Percentiles rank a stretch among this genome's conserved stretches.
phyloP scores from a whole-genome alignment of 2,329 filamentous ascomycete species.

The Penicillium sp. region DNA sequence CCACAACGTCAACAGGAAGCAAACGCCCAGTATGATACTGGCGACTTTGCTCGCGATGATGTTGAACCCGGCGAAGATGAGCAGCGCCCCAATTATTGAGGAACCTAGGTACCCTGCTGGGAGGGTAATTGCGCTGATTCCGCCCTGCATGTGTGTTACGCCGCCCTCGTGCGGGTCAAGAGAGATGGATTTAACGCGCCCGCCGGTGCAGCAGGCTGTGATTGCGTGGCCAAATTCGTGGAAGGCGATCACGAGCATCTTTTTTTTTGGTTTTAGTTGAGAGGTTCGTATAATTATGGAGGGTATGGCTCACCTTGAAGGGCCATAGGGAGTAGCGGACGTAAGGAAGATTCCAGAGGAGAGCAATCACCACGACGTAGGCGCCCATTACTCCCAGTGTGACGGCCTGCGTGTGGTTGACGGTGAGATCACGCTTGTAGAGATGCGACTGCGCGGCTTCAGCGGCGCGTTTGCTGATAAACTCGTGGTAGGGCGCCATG shows the following conservation, averaged over 20 bases:
- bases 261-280: not conserved
- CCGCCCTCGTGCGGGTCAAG: slow-evolving; percentile 78
- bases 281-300: not conserved
- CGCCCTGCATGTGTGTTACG: slow-evolving; percentile 77
- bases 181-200: slow-evolving; percentile 73
- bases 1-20: slow-evolving; percentile 80
- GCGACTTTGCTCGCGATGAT: slow-evolving; percentile 82
- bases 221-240: slow-evolving; percentile 80
- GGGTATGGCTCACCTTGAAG: slow-evolving; percentile 66
- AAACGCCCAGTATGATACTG: slow-evolving; percentile 72
- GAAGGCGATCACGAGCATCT: slow-evolving; percentile 85
- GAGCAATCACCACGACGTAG: slow-evolving; percentile 74
- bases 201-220: slow-evolving; percentile 73
- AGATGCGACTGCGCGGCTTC: slow-evolving; percentile 40
- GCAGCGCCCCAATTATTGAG: slow-evolving; percentile 74
- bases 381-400: slow-evolving; percentile 73
- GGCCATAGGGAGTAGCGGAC: slow-evolving; percentile 77
- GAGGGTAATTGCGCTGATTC: slow-evolving; percentile 71
- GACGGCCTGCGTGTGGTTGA: slow-evolving; percentile 71
- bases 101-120: slow-evolving; percentile 80
- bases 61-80: slow-evolving; percentile 81
- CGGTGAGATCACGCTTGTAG: slow-evolving; percentile 60
- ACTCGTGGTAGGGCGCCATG: slow-evolving; percentile 36
- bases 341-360: slow-evolving; percentile 81
- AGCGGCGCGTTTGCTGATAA: slow-evolving; percentile 27